These are phyloP conservation scores for Termitomyces sp. DNA, from an alignment of 768 basidiomycete genomes.

Conservation along the genomic window DNA sequence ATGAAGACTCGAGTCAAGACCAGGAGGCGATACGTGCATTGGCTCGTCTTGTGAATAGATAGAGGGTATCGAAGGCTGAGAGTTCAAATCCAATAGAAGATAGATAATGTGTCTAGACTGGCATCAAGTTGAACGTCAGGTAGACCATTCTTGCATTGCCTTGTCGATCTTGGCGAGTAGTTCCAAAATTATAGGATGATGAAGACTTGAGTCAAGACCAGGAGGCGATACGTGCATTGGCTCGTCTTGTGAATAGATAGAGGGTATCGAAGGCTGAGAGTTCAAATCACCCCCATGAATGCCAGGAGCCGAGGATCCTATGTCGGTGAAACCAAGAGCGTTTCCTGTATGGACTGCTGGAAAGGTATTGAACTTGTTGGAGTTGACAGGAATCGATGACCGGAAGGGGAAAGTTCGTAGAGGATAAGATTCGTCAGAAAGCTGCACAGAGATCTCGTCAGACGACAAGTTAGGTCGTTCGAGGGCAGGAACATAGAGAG, in stretches of 20 bases:
- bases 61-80: constrained; percentile 18
- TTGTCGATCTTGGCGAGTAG: constrained; percentile 31
- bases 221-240: neutral
- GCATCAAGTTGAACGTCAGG: neutral
- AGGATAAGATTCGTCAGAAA: neutral
- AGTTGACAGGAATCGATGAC: constrained; percentile 3
- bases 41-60: constrained; percentile 19
- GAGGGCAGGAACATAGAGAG: constrained; percentile 23
- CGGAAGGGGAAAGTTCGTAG: neutral
- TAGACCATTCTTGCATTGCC: constrained; percentile 29
- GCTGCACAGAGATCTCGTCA: neutral
- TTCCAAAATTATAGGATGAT: constrained; percentile 26
- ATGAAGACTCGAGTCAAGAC: neutral
- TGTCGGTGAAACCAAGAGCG: constrained; percentile 8
- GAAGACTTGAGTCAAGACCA: neutral
- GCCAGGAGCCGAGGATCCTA: constrained; percentile 4
- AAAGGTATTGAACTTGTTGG: neutral
- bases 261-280: constrained; percentile 18
- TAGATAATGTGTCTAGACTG: neutral
- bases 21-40: neutral
- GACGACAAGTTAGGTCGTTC: constrained; percentile 4
- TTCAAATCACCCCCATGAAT: neutral
- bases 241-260: constrained; percentile 20
- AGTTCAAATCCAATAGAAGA: neutral
- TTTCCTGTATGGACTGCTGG: neutral